These are phyloP conservation scores for Populus simonii DNA, from an alignment of 345 rosid species.

Conservation along the genomic window DNA sequence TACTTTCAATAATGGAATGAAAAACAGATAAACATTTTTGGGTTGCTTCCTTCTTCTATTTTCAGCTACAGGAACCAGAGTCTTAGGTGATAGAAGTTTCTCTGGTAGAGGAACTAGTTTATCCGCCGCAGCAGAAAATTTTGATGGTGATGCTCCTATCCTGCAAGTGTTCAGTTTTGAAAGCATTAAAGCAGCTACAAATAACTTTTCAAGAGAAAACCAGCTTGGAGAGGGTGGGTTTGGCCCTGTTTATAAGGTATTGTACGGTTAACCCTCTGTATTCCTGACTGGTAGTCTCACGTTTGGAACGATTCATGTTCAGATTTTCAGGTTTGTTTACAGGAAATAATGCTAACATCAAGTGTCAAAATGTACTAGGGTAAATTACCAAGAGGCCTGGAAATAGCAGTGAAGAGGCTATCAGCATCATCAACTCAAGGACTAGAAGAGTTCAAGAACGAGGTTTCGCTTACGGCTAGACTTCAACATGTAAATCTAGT, in stretches of 20 bases:
- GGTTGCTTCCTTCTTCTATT: background rate
- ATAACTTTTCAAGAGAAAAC: conserved; percentile 35
- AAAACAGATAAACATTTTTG: background rate
- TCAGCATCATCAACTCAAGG: conserved; percentile 41
- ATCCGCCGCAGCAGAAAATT: background rate
- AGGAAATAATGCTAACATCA: too few species aligned
- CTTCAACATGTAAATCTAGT: conserved; percentile 46
- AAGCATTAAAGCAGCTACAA: conserved; percentile 33
- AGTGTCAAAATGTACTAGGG: conserved; percentile 19
- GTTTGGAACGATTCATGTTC: too few species aligned
- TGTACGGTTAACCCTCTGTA: background rate
- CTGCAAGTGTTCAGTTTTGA: conserved; percentile 26
- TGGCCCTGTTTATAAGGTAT: conserved; percentile 46
- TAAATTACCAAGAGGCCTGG: conserved; percentile 23
- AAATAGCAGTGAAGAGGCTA: conserved; percentile 49
- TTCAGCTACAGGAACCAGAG: background rate
- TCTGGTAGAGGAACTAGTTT: background rate
- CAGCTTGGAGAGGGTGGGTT: conserved; percentile 46
- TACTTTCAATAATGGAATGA: background rate
- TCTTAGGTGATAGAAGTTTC: too few species aligned
- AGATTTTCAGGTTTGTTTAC: too few species aligned
- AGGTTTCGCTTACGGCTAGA: conserved; percentile 36
- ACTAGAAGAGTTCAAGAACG: conserved; percentile 35
- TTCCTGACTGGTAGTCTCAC: too few species aligned
- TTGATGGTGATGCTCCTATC: conserved; percentile 17